Base-by-base conservation (phyloP, 257 asterid species). In the Misopates orontium region DNA sequence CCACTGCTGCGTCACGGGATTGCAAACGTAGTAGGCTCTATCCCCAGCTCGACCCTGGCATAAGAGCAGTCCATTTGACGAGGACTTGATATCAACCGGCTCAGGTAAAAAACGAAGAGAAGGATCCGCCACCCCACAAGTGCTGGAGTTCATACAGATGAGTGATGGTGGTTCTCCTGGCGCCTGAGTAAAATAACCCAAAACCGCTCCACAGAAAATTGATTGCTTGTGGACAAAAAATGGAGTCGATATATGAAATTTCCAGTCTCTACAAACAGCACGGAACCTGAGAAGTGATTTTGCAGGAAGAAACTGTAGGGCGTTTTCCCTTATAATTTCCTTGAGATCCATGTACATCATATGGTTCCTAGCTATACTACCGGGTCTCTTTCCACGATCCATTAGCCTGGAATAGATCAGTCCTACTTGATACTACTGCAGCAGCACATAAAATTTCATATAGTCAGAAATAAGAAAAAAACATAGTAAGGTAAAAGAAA, bases 121-220 rank as follows among this genome's bases (percentile, higher is more conserved):
- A 16, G 85, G 82, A 59, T 81, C 85, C n/a, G 90, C 87, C 41
- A 84, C 79, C 23, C 87, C 90, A 70, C 79, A 81, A 49, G 79
- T 56, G 22, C 20, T 57, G 41, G 70, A 41, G n/a, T 77, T 81
- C 48, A 69, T 64, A 10, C 83, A 24, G 55, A 79, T 1, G 25
- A 84, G 49, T 1, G 25, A 48, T 42, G 87, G 71, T 52, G 71
- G 68, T 51, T 66, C 60, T 32, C 74, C 78, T 39, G 66, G 66
- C 28, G 58, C 31, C 78, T 84, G 90, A 62, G 59, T 21, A 77
- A 79, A 71, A 51, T 79, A 52, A 53, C 90, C 87, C 39, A 50
- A 54, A 28, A 77, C 64, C 12, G 72, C 32, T 18, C 57, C 66
- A 69, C 55, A 67, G 14, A 60, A 68, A n/a, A 71, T 72, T 24